These are phyloP conservation scores for Aspergillus bertholletiae DNA, from an alignment of 495 filamentous ascomycete species.

Conservation along the genomic window DNA sequence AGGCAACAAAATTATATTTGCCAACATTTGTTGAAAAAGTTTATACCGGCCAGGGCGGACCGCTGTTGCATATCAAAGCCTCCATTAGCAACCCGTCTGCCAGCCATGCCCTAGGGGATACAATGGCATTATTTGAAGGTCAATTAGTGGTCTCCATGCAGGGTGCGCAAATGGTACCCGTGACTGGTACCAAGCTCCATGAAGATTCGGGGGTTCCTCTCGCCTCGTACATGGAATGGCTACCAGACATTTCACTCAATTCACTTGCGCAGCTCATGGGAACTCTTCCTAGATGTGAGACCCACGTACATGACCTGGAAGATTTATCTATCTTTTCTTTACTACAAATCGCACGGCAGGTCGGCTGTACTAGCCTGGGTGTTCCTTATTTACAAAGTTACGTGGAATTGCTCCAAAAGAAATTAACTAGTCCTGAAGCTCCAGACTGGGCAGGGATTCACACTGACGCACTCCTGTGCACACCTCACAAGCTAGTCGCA, in stretches of 20 bases:
- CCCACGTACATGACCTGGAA: not conserved
- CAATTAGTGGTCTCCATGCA: not conserved
- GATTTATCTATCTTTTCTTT: not conserved
- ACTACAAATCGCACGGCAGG: not conserved
- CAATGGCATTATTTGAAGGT: not conserved
- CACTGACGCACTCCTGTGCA: no score
- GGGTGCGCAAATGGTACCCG: not conserved
- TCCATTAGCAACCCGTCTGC: not conserved
- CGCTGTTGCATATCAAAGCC: not conserved
- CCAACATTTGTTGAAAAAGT: not conserved
- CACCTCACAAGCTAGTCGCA: no score
- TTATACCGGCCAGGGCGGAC: not conserved
- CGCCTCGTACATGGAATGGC: constrained; percentile 16
- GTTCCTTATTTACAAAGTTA: no score
- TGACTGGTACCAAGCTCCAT: not conserved
- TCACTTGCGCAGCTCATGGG: not conserved
- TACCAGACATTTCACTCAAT: constrained; percentile 13
- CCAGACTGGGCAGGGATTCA: no score
- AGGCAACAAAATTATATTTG: constrained; percentile 7
- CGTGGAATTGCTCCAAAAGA: not conserved
- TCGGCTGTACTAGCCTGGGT: no score
- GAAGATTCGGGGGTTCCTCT: not conserved
- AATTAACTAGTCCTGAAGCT: not conserved
- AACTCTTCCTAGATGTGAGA: not conserved
- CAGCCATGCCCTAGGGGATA: not conserved